Percentiles rank a stretch among this genome's conserved stretches.
These are phyloP conservation scores for Trebouxiophyceae sp. DNA, from an alignment of 163 green algal species.

Conservation along the genomic window DNA sequence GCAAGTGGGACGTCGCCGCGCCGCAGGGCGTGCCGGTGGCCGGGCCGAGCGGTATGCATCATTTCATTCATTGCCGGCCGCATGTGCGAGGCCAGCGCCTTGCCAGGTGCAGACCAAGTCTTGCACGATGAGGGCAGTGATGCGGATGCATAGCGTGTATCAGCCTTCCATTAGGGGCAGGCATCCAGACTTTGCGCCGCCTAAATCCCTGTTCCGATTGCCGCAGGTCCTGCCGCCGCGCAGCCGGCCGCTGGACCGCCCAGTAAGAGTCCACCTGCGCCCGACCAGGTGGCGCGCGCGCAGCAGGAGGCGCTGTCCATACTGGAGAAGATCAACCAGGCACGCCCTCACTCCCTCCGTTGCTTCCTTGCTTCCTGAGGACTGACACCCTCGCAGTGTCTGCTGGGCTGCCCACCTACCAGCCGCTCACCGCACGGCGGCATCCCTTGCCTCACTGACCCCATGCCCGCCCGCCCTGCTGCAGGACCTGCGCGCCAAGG, in stretches of 20 bases:
- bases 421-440: neutral
- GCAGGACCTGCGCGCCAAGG: neutral
- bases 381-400: neutral
- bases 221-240: neutral
- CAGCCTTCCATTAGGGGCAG: too few species aligned
- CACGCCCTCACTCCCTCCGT: neutral
- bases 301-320: neutral
- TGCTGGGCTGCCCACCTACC: neutral
- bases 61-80: too few species aligned
- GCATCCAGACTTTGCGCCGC: too few species aligned
- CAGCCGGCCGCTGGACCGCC: neutral
- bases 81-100: too few species aligned
- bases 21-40: neutral
- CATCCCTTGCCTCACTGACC: neutral
- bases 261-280: neutral
- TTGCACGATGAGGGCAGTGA: too few species aligned
- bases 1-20: neutral
- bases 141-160: too few species aligned
- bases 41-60: too few species aligned
- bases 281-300: neutral
- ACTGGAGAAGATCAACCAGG: neutral
- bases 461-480: neutral
- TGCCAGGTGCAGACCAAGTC: too few species aligned
- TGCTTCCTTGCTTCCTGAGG: neutral
- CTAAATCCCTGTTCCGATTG: neutral